These are phyloP conservation scores for Aspergillus sp. DNA, from an alignment of 2,329 filamentous ascomycete genomes.

Conservation along the genomic window DNA sequence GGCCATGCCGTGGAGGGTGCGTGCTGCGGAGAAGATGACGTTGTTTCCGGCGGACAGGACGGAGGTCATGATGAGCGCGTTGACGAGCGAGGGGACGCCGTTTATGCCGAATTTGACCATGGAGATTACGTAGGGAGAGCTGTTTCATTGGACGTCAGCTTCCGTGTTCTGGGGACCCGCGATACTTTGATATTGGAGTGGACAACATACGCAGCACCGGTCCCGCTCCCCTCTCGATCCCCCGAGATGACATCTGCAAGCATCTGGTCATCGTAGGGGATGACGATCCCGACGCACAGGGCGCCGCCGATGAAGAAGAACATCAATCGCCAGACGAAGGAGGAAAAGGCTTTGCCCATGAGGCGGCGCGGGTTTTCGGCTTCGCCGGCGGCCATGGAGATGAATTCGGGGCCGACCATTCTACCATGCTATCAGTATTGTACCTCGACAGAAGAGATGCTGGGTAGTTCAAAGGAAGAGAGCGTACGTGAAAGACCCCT, in stretches of 20 bases:
- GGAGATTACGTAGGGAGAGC: constrained; percentile 10
- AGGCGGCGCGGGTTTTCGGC: constrained; percentile 1
- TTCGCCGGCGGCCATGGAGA: constrained; percentile 9
- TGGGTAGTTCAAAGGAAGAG: neutral
- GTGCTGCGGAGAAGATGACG: neutral
- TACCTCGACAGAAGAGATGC: too few relatives aligned
- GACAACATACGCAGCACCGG: constrained; percentile 2
- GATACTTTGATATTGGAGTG: neutral
- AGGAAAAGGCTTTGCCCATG: constrained; percentile 1
- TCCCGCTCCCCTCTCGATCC: neutral
- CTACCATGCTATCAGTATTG: constrained; percentile 12
- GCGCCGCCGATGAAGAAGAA: constrained; percentile 11
- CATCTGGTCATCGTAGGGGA: neutral
- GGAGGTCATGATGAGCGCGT: constrained; percentile 7
- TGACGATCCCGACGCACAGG: neutral
- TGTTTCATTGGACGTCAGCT: neutral
- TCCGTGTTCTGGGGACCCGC: too few relatives aligned
- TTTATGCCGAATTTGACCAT: constrained; percentile 2
- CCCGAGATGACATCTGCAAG: neutral
- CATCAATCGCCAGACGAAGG: constrained; percentile 1
- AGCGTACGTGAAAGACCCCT: constrained; percentile 62
- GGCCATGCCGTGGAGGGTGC: constrained; percentile 4
- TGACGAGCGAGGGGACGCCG: neutral
- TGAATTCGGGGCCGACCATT: constrained; percentile 65
- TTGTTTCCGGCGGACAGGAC: constrained; percentile 8